A percentile compares a stretch with the other conserved stretches of the same genome.
Conservation (phyloP, 1,284 basidiomycete genomes). For the Termitomyces sp. region DNA sequence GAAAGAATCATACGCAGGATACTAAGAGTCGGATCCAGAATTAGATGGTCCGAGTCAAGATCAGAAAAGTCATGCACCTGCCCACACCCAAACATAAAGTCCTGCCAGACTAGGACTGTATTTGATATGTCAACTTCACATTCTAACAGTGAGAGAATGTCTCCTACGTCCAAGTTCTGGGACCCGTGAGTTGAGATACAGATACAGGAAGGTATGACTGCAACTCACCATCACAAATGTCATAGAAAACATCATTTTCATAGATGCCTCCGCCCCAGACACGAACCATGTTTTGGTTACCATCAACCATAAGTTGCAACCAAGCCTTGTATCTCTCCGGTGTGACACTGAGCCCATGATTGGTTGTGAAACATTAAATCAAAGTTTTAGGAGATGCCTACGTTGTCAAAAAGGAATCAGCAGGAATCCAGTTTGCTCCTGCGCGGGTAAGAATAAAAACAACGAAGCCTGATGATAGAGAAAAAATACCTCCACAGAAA, state of each 20-base stretch:
- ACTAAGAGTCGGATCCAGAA: slow-evolving; percentile 30
- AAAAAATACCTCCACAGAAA: slow-evolving; percentile 71
- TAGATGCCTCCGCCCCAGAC: slow-evolving; percentile 87
- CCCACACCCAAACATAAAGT: slow-evolving; percentile 86
- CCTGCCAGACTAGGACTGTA: slow-evolving; percentile 83
- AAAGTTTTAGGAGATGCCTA: slow-evolving; percentile 26
- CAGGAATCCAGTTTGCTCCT: slow-evolving; percentile 93
- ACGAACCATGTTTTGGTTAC: slow-evolving; percentile 81
- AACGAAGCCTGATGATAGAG: background rate
- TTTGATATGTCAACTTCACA: slow-evolving; percentile 10
- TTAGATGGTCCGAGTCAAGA: background rate
- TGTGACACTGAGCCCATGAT: slow-evolving; percentile 36
- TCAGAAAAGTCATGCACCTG: slow-evolving; percentile 35
- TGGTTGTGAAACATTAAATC: background rate
- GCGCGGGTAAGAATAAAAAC: background rate
- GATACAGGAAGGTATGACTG: background rate
- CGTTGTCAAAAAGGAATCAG: slow-evolving; percentile 83
- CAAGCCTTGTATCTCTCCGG: slow-evolving; percentile 60
- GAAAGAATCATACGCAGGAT: slow-evolving; percentile 75
- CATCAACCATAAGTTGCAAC: slow-evolving; percentile 70
- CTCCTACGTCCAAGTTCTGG: slow-evolving; percentile 61
- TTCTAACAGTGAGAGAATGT: slow-evolving; percentile 12
- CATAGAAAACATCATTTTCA: slow-evolving; percentile 74
- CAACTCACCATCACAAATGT: slow-evolving; percentile 66
- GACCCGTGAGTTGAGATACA: background rate